Conservation (phyloP, 768 basidiomycete species). For the Lentinus brumalis region DNA sequence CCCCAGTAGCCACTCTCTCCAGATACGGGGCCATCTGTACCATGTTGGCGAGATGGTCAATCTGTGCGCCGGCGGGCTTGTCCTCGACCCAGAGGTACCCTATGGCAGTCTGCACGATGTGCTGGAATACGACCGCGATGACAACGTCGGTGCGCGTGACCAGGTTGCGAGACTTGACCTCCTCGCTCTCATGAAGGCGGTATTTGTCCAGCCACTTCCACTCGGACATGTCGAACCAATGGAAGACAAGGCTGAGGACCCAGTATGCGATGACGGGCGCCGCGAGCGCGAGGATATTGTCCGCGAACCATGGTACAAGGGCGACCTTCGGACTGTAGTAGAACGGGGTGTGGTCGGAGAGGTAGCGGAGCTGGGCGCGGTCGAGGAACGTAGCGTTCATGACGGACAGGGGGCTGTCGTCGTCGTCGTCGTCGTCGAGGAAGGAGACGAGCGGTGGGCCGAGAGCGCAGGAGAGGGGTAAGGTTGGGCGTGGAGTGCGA, state of each 20-base stretch:
- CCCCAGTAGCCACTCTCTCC: constrained; percentile 37
- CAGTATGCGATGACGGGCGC: constrained; percentile 86
- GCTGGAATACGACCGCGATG: constrained; percentile 83
- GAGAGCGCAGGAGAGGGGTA: not conserved
- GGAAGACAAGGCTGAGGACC: constrained; percentile 77
- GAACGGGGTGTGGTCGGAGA: constrained; percentile 24
- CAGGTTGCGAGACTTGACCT: constrained; percentile 74
- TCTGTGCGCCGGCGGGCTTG: constrained; percentile 19
- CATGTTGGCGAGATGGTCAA: constrained; percentile 46
- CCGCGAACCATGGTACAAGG: constrained; percentile 49
- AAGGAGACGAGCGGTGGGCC: not conserved
- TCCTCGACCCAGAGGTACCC: constrained; percentile 70
- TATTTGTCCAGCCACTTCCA: constrained; percentile 82
- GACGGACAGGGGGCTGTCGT: not conserved
- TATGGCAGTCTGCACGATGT: constrained; percentile 77
- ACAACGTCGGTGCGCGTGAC: constrained; percentile 75
- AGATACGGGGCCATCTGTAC: constrained; percentile 39
- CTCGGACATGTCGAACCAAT: constrained; percentile 73
- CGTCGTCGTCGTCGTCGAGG: not conserved
- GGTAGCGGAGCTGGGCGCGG: constrained; percentile 23
- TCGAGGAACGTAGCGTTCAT: constrained; percentile 29
- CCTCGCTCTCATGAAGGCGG: constrained; percentile 85
- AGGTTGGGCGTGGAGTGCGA: not conserved
- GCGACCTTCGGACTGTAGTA: constrained; percentile 25
- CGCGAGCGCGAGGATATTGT: constrained; percentile 69